Percentiles rank a stretch among this genome's conserved stretches.
Evolutionary conservation across 148 eudicot species (phyloP).

Genomic region (Nyssa sinensis): DNA sequence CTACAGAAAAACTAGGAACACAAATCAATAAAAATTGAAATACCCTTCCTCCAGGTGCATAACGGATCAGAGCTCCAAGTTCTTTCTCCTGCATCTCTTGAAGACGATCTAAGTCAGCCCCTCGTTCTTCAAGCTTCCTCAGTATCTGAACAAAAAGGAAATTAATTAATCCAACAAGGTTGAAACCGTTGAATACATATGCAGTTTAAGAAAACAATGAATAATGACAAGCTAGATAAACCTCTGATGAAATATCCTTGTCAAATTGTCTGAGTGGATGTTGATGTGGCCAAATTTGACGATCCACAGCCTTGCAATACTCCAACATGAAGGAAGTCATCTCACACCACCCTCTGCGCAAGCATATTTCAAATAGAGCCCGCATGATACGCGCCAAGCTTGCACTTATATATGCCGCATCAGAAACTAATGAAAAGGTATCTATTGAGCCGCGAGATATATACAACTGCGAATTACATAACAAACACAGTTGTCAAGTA

Average conservation of each 20-base stretch:
- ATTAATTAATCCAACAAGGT: not conserved
- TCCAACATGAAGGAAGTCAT: conserved; percentile 90
- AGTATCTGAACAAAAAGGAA: conserved; percentile 50
- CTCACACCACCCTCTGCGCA: conserved; percentile 99
- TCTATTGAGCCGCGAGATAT: conserved; percentile 91
- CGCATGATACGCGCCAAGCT: conserved; percentile 98
- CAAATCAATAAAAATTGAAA: not conserved
- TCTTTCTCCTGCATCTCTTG: conserved; percentile 96
- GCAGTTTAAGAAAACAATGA: conserved; percentile 1
- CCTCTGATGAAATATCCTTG: conserved; percentile 83
- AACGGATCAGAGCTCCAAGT: conserved; percentile 89
- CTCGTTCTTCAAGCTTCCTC: conserved; percentile 95
- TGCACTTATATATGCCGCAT: conserved; percentile 97
- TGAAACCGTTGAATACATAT: not conserved
- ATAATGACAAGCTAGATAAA: conserved; percentile 26
- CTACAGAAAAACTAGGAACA: not conserved
- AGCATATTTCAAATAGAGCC: conserved; percentile 94
- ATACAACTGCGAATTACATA: conserved; percentile 55
- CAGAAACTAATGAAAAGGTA: conserved; percentile 87
- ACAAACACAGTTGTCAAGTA: conserved; percentile 12
- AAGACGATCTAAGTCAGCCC: conserved; percentile 79
- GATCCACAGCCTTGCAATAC: conserved; percentile 98
- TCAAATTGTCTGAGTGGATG: conserved; percentile 96
- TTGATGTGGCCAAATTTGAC: conserved; percentile 97
- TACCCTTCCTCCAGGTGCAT: conserved; percentile 95